These are phyloP conservation scores for Diplodia mutila DNA, from an alignment of 2,329 filamentous ascomycete species.

Conservation along the genomic window DNA sequence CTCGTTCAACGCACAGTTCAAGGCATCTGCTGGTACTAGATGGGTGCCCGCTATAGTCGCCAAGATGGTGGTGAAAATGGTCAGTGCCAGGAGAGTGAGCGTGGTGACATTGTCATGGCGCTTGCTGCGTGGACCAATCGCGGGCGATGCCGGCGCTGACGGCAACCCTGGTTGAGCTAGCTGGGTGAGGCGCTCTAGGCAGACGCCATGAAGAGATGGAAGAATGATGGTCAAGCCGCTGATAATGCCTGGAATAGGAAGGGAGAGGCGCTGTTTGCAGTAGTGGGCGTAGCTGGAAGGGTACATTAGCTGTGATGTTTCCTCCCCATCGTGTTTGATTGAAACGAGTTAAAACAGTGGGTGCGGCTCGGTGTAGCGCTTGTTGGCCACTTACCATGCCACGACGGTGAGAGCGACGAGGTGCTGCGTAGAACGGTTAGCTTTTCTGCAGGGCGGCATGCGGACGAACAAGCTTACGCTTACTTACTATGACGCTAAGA, in stretches of 20 bases:
- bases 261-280: conserved; percentile 30
- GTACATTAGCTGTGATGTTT: not conserved
- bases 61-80: conserved; percentile 42
- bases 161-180: not conserved
- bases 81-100: conserved; percentile 30
- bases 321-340: not conserved
- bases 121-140: not conserved
- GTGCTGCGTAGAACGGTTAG: conserved; percentile 34
- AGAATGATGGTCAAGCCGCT: conserved; percentile 42
- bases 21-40: conserved; percentile 31
- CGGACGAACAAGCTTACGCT: not conserved
- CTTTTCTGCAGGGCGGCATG: not conserved
- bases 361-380: not conserved
- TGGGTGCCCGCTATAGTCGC: conserved; percentile 43
- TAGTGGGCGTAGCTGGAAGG: conserved; percentile 18
- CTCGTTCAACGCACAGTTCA: conserved; percentile 55
- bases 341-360: no score
- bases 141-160: not conserved
- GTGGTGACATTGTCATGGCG: conserved; percentile 19
- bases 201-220: conserved; percentile 41
- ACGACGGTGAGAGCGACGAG: conserved; percentile 40
- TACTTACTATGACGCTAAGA: conserved; percentile 20
- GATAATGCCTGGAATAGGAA: conserved; percentile 41
- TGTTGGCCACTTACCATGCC: conserved; percentile 32
- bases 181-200: conserved; percentile 32